phyloP scores from a whole-genome alignment of 2,329 filamentous ascomycete genomes.

The Pyrenochaeta sp. region DNA sequence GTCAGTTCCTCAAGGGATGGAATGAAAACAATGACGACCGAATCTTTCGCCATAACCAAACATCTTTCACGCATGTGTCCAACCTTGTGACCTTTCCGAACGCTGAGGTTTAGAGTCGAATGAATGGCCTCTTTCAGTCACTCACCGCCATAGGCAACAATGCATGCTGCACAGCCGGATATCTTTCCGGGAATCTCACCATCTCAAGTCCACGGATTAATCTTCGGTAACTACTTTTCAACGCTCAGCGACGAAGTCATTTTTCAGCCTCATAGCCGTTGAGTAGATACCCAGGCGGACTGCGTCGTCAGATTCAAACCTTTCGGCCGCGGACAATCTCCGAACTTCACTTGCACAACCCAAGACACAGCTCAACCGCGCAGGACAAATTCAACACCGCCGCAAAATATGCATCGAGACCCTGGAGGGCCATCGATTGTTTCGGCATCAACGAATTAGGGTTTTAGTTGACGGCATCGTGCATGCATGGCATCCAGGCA shows the following conservation, averaged over 20 bases:
- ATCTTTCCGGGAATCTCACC: not conserved
- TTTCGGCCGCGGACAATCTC: slow-evolving; percentile 27
- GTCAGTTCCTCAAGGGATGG: not conserved
- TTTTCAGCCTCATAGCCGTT: slow-evolving; percentile 6
- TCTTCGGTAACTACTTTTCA: not conserved
- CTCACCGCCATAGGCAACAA: not conserved
- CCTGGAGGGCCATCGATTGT: not conserved
- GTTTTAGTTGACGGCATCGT: not conserved
- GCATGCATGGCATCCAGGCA: slow-evolving; percentile 4
- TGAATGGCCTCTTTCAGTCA: no score
- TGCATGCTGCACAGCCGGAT: not conserved
- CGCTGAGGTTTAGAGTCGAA: no score
- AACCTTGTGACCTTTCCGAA: not conserved
- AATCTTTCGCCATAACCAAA: not conserved
- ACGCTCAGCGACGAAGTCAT: not conserved
- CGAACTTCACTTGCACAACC: not conserved
- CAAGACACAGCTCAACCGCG: slow-evolving; percentile 5
- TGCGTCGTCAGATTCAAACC: no score
- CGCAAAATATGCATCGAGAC: not conserved
- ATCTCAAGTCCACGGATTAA: not conserved
- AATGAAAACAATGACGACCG: no score
- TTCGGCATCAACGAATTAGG: not conserved
- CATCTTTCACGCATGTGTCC: not conserved
- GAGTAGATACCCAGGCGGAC: not conserved
- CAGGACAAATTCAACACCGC: slow-evolving; percentile 11